A percentile compares a stretch with the other conserved stretches of the same genome.
phyloP scores from a whole-genome alignment of 345 rosid genomes.

The Erodium maritimum region DNA sequence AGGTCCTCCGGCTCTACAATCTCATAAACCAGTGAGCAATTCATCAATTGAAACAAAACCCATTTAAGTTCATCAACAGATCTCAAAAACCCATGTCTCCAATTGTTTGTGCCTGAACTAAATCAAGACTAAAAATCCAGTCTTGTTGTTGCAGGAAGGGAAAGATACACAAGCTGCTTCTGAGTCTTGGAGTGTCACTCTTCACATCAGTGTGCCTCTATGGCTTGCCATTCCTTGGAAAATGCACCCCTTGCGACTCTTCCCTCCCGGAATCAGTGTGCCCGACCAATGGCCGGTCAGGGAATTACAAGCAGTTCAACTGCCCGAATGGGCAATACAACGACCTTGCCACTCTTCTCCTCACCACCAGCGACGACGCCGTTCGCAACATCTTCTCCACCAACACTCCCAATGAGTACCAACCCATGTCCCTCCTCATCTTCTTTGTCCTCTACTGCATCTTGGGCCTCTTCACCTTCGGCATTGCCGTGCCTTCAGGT shows the following conservation, averaged over 20 bases:
- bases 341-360: conserved; percentile 84
- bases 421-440: conserved; percentile 39
- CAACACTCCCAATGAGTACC: conserved; percentile 51
- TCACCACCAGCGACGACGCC: conserved; percentile 82
- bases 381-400: conserved; percentile 80
- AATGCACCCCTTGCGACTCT: conserved; percentile 64
- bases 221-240: conserved; percentile 67
- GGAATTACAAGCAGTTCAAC: conserved; percentile 84
- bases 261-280: conserved; percentile 27
- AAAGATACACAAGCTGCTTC: conserved; percentile 60
- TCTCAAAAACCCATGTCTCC: no score
- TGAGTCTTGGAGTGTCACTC: conserved; percentile 52
- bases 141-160: conserved; percentile 57
- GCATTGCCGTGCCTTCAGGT: conserved; percentile 92
- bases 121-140: neutral
- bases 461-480: conserved; percentile 71
- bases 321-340: conserved; percentile 78
- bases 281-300: conserved; percentile 57
- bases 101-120: no score
- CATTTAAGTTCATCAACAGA: no score
- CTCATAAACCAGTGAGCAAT: conserved; percentile 37
- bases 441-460: conserved; percentile 67
- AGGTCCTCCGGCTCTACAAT: conserved; percentile 67
- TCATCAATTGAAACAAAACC: neutral
- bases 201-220: conserved; percentile 74